Percentiles rank a stretch among this genome's conserved stretches.
Evolutionary conservation across 257 asterid species (phyloP).

Genomic region (Fraxinus cuspidata): DNA sequence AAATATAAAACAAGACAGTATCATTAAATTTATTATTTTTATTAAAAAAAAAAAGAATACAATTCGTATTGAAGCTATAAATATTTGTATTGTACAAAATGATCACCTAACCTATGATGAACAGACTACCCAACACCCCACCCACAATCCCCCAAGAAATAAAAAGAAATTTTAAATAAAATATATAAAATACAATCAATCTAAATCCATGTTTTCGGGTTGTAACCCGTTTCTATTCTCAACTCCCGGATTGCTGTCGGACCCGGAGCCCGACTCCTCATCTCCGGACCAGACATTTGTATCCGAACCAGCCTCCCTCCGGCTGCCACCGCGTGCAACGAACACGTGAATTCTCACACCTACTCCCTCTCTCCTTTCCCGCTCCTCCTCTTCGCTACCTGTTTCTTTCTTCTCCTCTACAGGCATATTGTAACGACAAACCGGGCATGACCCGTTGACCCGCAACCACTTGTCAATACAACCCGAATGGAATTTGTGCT

Average conservation of each 20-base stretch:
- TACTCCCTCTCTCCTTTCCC: not conserved
- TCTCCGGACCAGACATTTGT: not conserved
- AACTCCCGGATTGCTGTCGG: not conserved
- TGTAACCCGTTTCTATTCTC: not conserved
- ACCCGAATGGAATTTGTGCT: constrained; percentile 36
- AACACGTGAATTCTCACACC: constrained; percentile 41
- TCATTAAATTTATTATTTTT: too few species aligned
- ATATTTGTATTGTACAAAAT: too few species aligned
- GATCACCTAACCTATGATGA: too few species aligned
- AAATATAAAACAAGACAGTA: too few species aligned
- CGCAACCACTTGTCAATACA: constrained; percentile 47
- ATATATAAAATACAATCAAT: not conserved
- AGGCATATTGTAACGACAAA: constrained; percentile 41
- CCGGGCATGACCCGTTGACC: constrained; percentile 44
- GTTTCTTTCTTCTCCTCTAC: constrained; percentile 25
- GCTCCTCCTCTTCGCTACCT: not conserved
- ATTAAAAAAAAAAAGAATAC: too few species aligned
- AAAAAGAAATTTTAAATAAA: too few species aligned
- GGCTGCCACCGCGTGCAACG: constrained; percentile 15
- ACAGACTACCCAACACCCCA: too few species aligned
- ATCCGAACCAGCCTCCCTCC: constrained; percentile 9
- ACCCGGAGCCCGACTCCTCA: not conserved
- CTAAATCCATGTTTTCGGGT: not conserved
- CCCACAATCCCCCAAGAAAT: too few species aligned
- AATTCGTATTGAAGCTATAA: too few species aligned